Base-by-base conservation (phyloP, 2,329 filamentous ascomycete species). In the Aspergillus melleus region DNA sequence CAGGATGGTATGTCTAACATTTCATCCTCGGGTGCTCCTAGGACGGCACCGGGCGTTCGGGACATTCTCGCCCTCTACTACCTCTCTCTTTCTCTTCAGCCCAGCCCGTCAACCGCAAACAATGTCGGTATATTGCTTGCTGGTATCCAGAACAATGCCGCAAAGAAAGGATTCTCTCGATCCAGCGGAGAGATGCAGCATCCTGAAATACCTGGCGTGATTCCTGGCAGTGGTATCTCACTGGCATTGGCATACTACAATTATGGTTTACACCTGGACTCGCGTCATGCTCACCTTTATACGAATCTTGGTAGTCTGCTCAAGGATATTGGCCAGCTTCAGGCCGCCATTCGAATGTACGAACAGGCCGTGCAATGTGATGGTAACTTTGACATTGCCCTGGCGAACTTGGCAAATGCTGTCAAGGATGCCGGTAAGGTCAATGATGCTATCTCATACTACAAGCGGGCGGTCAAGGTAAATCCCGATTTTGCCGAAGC, bases 71-170 rank as follows among this genome's bases (percentile, higher is more conserved):
- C 93, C 1, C 84, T 99, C 12, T 99, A 99, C 74, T 99, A 99
- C 71, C 82, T 99, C 2, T 99, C 95, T 0, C 80, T 99, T 3
- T 96, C 95, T 0, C 83, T 99, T 2, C 95, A 97, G 64, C 93
- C 95, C 52, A 98, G 95, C 69, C 95, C 95, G 2, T 99, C 95
- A 0, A 99, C 95, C 0, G 95, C 95, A 0, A 99, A 99, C 73
- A 99, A 99, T 73, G 93, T 99, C 12, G 95, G 95, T 3, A 99
- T 99, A 57, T 82, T 99, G 29, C 86, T 99, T n/a, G 95, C 95
- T 5, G 91, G 95, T 58, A 90, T 98, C 20, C 95, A 96, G 71
- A 92, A 96, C 67, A 82, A 81, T 26, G 71, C 74, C 12, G 77
- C 77, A 3, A 76, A 78, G 9, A 81, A 79, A 58, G 66, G 66